These are phyloP conservation scores for Prunus davidiana DNA, from an alignment of 306 rosid species.

Conservation along the genomic window DNA sequence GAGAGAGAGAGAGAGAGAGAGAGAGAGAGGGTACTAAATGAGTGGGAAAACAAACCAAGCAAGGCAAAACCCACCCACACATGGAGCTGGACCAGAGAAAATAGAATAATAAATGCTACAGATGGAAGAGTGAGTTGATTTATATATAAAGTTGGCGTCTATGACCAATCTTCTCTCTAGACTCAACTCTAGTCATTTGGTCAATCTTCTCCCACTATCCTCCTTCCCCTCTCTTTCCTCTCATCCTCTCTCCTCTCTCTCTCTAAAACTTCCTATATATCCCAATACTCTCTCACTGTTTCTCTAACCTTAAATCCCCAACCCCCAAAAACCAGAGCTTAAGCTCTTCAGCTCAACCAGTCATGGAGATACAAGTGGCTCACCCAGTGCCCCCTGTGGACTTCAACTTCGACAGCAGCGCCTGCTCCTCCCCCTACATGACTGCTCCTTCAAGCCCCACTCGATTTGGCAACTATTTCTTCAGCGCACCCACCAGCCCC, in stretches of 20 bases:
- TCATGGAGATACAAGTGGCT: slow-evolving; percentile 28
- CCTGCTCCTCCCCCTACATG: slow-evolving; percentile 74
- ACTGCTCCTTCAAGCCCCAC: slow-evolving; percentile 94
- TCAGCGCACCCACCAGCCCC: slow-evolving; percentile 91
- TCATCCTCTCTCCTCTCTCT: neutral
- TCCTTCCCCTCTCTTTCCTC: slow-evolving; percentile 13
- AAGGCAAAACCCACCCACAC: neutral
- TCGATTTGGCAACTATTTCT: slow-evolving; percentile 57
- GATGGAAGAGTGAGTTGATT: neutral
- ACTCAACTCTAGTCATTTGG: neutral
- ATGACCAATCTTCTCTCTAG: neutral
- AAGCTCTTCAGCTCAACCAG: neutral
- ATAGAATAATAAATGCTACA: neutral
- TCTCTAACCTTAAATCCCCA: neutral
- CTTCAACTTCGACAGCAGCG: slow-evolving; percentile 72
- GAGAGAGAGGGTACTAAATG: neutral
- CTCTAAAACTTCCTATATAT: slow-evolving; percentile 17
- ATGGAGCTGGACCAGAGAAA: neutral
- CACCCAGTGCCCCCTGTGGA: slow-evolving; percentile 31
- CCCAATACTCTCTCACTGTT: slow-evolving; percentile 21
- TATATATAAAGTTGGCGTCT: slow-evolving; percentile 5
- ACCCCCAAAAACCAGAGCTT: neutral
- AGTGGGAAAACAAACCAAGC: neutral
- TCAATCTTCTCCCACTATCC: slow-evolving; percentile 23
- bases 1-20: neutral